phyloP scores from a whole-genome alignment of 2,329 filamentous ascomycete genomes.

The Aspergillus sp. region DNA sequence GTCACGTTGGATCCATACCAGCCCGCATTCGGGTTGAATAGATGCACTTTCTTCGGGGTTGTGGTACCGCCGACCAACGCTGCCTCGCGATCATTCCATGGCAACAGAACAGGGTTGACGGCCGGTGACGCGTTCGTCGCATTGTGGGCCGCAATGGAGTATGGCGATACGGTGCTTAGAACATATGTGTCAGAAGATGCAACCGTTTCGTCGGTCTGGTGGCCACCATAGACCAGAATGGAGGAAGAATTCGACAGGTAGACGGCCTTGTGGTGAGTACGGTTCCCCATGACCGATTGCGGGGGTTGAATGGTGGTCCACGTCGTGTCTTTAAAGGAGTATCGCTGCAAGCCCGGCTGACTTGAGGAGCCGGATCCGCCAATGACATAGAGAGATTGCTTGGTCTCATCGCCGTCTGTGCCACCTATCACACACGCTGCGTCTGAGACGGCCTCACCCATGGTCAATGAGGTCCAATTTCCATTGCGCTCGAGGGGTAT shows the following conservation, averaged over 20 bases:
- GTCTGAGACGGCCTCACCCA: conserved; percentile 70
- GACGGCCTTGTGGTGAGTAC: conserved; percentile 71
- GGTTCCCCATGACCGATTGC: conserved; percentile 63
- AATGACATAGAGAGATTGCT: conserved; percentile 74
- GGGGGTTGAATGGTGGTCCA: conserved; percentile 60
- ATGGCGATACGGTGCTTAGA: conserved; percentile 67
- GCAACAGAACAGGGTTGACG: conserved; percentile 69
- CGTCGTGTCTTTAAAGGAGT: conserved; percentile 56
- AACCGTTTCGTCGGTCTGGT: conserved; percentile 58
- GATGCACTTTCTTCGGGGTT: conserved; percentile 68
- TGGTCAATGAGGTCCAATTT: conserved; percentile 67
- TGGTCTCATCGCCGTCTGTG: conserved; percentile 56
- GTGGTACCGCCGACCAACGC: conserved; percentile 73
- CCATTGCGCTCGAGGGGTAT: conserved; percentile 68
- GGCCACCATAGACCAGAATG: conserved; percentile 80
- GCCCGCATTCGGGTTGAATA: conserved; percentile 63
- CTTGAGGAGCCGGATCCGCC: conserved; percentile 66
- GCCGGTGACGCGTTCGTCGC: conserved; percentile 62
- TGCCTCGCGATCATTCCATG: conserved; percentile 70
- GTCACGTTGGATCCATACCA: conserved; percentile 70
- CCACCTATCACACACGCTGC: conserved; percentile 74
- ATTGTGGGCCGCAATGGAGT: conserved; percentile 60
- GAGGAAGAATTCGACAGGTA: conserved; percentile 71
- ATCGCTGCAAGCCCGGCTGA: conserved; percentile 76
- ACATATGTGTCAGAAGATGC: conserved; percentile 75